Conservation (phyloP, 106 monocot species). For the Cymbidium sinense region DNA sequence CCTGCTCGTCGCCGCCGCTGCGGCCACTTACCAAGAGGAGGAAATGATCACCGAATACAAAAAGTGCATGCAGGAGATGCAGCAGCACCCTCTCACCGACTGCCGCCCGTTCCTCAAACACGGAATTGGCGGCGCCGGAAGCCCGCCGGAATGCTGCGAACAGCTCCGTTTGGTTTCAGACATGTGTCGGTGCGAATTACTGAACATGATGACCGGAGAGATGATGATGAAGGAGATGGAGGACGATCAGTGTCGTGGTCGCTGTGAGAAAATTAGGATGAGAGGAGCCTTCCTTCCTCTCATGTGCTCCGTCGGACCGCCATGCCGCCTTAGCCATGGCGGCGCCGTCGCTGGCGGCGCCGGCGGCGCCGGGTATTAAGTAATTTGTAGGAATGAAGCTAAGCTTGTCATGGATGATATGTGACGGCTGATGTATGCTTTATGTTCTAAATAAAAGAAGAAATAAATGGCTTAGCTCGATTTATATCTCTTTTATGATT, state of each 20-base stretch:
- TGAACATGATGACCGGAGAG: neutral
- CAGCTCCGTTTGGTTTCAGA: conserved; percentile 2
- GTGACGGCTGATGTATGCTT: neutral
- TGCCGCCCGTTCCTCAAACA: no score
- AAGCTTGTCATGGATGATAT: neutral
- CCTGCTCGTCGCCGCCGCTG: neutral
- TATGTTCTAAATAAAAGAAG: neutral
- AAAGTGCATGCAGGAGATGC: no score
- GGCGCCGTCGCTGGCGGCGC: neutral
- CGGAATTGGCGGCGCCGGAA: neutral
- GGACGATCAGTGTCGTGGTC: neutral
- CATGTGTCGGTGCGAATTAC: neutral
- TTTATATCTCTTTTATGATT: no score
- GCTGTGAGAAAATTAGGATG: conserved; percentile 2
- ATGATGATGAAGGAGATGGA: neutral
- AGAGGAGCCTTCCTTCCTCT: conserved; percentile 3
- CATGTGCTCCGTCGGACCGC: neutral
- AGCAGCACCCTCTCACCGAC: no score
- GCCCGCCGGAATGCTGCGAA: conserved; percentile 14
- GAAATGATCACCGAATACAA: no score
- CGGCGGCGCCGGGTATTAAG: neutral
- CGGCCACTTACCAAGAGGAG: no score
- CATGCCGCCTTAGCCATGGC: neutral
- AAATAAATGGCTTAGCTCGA: neutral
- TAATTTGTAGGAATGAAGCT: neutral